These are phyloP conservation scores for Phytophthora uliginosa DNA, from an alignment of 352 stramenopile genomes.

Conservation along the genomic window DNA sequence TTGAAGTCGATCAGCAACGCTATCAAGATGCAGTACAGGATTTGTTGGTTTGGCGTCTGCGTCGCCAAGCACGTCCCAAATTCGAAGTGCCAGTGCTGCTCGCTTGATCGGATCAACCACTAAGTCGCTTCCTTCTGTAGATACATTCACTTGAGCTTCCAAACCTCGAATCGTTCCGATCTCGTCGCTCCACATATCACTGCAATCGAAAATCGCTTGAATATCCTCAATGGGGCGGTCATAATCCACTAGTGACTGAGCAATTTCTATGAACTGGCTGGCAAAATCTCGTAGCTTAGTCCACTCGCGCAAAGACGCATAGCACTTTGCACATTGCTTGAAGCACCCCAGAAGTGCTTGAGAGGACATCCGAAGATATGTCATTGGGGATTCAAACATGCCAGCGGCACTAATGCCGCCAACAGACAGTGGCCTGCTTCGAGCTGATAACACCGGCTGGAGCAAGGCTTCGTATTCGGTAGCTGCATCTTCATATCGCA, in stretches of 20 bases:
- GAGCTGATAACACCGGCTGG: conserved; percentile 33
- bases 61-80: conserved; percentile 40
- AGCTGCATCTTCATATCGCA: conserved; percentile 76
- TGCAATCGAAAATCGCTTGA: conserved; percentile 45
- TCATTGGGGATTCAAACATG: conserved; percentile 43
- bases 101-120: conserved; percentile 3
- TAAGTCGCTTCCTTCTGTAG: conserved; percentile 1
- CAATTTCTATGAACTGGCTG: conserved; percentile 36
- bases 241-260: conserved; percentile 32
- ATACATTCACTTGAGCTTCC: conserved; percentile 16
- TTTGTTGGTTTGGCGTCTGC: conserved; percentile 1
- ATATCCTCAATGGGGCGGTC: conserved; percentile 32
- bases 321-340: conserved; percentile 62
- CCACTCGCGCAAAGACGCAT: conserved; percentile 56
- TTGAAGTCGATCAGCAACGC: conserved; percentile 18
- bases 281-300: conserved; percentile 44
- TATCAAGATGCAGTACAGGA: not conserved
- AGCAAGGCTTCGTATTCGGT: conserved; percentile 55
- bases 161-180: conserved; percentile 39
- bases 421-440: not conserved
- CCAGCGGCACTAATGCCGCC: not conserved
- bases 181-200: conserved; percentile 49
- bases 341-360: conserved; percentile 52
- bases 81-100: conserved; percentile 27
- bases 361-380: conserved; percentile 46